Base-by-base conservation (phyloP, 768 basidiomycete genomes). In the Gelatoporia subvermispora region DNA sequence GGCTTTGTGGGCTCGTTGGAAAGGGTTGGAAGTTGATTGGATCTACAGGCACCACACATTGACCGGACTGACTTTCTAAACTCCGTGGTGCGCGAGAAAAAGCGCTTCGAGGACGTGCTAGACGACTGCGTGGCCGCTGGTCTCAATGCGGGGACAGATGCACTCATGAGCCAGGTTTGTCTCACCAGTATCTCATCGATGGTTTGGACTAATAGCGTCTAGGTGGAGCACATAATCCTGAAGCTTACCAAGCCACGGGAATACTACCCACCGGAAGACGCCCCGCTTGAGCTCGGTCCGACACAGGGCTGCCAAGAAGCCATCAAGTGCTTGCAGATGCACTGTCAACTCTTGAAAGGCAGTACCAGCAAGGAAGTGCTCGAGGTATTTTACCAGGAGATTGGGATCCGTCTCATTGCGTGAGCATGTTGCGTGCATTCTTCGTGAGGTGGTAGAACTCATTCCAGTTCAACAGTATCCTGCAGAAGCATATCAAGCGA, bases 351-450 rank as follows among this genome's bases (percentile, higher is more conserved):
- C 41, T 69, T 99, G 43, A 88, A 86, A 54, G 95, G 94, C 0
- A 96, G 89, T 54, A 95, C 95, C 41, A 94, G 87, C 62, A 88
- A 91, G 64, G 95, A 98, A 57, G 93, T 98, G 3, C 70, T 99
- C 28, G 96, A 98, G 61, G 95, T 99, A 3, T 98, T 99, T 66
- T 92, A 97, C 64, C 90, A 94, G 67, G 96, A 99, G 67, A 88
- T 99, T 40, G 95, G 95, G 4, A 84, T 96, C 49, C 82, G 96
- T 34, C 53, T 69, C 31, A 65, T 65, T 22, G 57, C 53, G 67
- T 68, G 42, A 31, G 56, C 35, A 20, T 28, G 28, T 39, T 21
- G 21, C 24, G 35, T 7, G 17, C 35, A 8, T 16, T 13, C 25
- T 35, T 45, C 17, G 17, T 25, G 15, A 11, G 31, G 7, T 16